These are phyloP conservation scores for Tetracladium marchalianum DNA, from an alignment of 495 filamentous ascomycete genomes.

Conservation along the genomic window DNA sequence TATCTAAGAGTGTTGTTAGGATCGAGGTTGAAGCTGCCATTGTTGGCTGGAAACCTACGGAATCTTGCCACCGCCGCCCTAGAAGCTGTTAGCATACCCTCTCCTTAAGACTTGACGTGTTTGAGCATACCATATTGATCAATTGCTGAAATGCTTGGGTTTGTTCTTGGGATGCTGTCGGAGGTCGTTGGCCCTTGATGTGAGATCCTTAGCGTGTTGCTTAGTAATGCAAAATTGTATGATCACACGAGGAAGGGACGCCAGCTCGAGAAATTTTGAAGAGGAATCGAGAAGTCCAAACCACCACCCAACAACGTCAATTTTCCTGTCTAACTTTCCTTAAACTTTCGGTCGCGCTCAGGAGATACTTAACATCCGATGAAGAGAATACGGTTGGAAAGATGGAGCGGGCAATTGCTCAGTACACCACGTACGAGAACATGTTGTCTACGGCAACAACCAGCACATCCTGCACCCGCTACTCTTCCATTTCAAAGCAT, in stretches of 20 bases:
- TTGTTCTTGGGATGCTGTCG: conserved; percentile 13
- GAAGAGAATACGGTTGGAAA: conserved; percentile 48
- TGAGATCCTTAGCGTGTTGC: conserved; percentile 16
- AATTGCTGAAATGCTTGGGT: conserved; percentile 15
- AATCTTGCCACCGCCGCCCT: conserved; percentile 77
- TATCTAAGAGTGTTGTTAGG: conserved; percentile 49
- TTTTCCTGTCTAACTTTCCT: conserved; percentile 15
- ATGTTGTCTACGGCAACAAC: conserved; percentile 36
- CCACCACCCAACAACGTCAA: conserved; percentile 17
- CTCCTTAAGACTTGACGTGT: not conserved
- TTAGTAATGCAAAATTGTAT: conserved; percentile 11
- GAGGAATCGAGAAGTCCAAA: conserved; percentile 14
- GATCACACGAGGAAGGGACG: conserved; percentile 25
- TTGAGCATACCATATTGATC: conserved; percentile 29
- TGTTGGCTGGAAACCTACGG: conserved; percentile 51
- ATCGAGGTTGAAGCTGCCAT: conserved; percentile 6
- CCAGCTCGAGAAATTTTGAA: conserved; percentile 21
- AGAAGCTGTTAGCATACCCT: conserved; percentile 27
- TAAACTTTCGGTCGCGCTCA: conserved; percentile 46
- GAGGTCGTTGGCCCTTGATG: conserved; percentile 15
- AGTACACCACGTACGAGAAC: conserved; percentile 22
- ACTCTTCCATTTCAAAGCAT: conserved; percentile 21
- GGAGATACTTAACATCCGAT: conserved; percentile 67
- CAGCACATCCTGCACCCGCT: conserved; percentile 12
- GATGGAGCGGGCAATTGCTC: conserved; percentile 65